Evolutionary conservation across 176 grass and related monocot species (phyloP), one percentile per base, ranked within the genome.

Genomic region (Carex kokanica): DNA sequence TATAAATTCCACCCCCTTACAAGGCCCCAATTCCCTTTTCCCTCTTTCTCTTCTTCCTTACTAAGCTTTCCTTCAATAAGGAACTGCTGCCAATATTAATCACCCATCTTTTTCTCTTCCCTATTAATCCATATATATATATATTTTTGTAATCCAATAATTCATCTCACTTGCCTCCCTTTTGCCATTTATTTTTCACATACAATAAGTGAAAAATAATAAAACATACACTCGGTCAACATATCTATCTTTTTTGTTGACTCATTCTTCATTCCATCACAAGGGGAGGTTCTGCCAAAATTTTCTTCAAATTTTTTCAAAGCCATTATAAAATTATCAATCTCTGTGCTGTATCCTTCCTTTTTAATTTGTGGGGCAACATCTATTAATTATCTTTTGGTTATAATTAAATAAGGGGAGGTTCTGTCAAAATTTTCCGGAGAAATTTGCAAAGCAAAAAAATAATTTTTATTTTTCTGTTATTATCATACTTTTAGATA

Each of bases 11-110:
- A 64, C 34, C 16, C 83, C 21, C 60, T 64, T 86, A 74, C 83
- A 81, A 81, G 74, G 66, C 89, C 92, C 66, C 90, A 90, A 94
- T 89, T 92, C 87, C 92, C 92, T 91, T 94, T 94, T 94, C 92
- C 92, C 89, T 79, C 81, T 84, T 20, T 75, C 32, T 32, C 25
- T 88, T 83, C 47, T 78, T 82, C 88, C 68, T 86, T 84, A 32
- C 72, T 62, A 82, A 59, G 85, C 71, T 90, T 86, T 80, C 57
- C 53, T 63, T 23, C 78, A 29, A n/a, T 49, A 47, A 40, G 82
- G 24, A 31, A 41, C 64, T 82, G 56, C 38, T 63, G 43, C 13
- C 78, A 5, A 23, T 43, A 23, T 8, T 8, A 43, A 43, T 34
- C 32, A 52, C 23, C 86, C 60, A 12, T 70, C 51, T n/a, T 57